Percentiles rank a stretch among this genome's conserved stretches.
phyloP scores from a whole-genome alignment of 768 basidiomycete genomes.

The Lepiota venenata region DNA sequence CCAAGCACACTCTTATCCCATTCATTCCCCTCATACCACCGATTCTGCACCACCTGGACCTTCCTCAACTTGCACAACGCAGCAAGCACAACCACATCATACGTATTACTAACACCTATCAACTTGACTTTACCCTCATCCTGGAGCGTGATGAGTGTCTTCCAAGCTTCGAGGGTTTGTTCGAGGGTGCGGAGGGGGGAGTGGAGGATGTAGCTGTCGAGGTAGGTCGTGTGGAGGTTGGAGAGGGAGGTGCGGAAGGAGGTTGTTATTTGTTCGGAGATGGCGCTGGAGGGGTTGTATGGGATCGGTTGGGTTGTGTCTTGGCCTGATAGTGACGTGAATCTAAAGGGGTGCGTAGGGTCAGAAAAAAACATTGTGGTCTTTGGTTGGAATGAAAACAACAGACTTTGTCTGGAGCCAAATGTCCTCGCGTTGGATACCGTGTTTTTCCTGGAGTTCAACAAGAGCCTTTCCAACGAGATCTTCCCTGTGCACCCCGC shows the following conservation, averaged over 20 bases:
- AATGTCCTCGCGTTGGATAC: constrained; percentile 63
- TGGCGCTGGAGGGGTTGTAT: constrained; percentile 53
- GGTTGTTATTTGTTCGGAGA: constrained; percentile 55
- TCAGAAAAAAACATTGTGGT: not conserved
- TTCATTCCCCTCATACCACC: constrained; percentile 79
- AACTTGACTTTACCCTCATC: constrained; percentile 58
- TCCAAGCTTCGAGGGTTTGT: constrained; percentile 70
- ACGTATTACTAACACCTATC: constrained; percentile 79
- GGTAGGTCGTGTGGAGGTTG: constrained; percentile 68
- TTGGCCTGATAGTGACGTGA: constrained; percentile 72
- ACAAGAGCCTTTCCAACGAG: constrained; percentile 74
- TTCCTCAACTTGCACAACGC: constrained; percentile 50
- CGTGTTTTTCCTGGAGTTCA: constrained; percentile 50
- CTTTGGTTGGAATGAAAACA: too few species aligned
- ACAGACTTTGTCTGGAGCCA: constrained; percentile 79
- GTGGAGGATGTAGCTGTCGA: constrained; percentile 81
- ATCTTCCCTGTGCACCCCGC: constrained; percentile 52
- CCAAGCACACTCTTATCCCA: constrained; percentile 68
- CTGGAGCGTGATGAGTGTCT: constrained; percentile 54
- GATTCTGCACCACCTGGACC: constrained; percentile 76
- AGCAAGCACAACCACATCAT: constrained; percentile 55
- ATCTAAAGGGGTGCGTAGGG: constrained; percentile 38
- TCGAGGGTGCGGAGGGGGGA: constrained; percentile 60
- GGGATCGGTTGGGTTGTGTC: constrained; percentile 68
- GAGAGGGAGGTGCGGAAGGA: constrained; percentile 64